phyloP scores from a whole-genome alignment of 2,329 filamentous ascomycete species.

The Paecilomyces sp. region DNA sequence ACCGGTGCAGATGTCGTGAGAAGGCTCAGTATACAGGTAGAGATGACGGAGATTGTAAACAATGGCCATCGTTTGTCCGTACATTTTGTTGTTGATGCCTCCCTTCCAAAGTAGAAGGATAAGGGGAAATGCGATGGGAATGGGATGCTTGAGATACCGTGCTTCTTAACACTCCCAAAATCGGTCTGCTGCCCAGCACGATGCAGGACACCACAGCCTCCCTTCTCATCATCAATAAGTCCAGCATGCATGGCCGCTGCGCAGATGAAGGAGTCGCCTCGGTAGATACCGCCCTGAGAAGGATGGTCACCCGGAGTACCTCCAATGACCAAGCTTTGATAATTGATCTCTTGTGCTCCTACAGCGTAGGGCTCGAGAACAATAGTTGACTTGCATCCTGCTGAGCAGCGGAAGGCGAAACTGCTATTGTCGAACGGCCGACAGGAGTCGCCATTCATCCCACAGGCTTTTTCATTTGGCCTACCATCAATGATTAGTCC shows the following conservation, averaged over 20 bases:
- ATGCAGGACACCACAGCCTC: constrained; percentile 51
- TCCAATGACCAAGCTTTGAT: constrained; percentile 49
- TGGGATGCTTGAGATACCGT: constrained; percentile 46
- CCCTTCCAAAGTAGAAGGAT: constrained; percentile 48
- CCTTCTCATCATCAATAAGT: constrained; percentile 45
- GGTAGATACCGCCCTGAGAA: constrained; percentile 42
- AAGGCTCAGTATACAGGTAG: constrained; percentile 49
- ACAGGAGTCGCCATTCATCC: constrained; percentile 50
- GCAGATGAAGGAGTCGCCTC: constrained; percentile 56
- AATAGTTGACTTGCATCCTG: constrained; percentile 47
- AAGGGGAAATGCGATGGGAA: constrained; percentile 53
- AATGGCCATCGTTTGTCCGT: constrained; percentile 53
- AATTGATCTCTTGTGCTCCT: constrained; percentile 49
- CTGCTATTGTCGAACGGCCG: constrained; percentile 49
- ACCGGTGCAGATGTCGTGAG: constrained; percentile 49
- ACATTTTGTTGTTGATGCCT: constrained; percentile 31
- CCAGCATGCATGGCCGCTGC: constrained; percentile 54
- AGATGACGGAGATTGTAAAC: constrained; percentile 48
- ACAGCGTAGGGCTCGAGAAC: constrained; percentile 51
- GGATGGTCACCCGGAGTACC: constrained; percentile 38
- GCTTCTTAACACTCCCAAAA: constrained; percentile 39
- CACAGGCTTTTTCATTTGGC: constrained; percentile 40
- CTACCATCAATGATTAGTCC: constrained; percentile 8
- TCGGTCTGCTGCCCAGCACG: constrained; percentile 44
- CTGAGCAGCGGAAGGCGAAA: constrained; percentile 53